These are phyloP conservation scores for Zygosaccharomyces pseudorouxii DNA, from an alignment of 805 yeast species.

Conservation along the genomic window DNA sequence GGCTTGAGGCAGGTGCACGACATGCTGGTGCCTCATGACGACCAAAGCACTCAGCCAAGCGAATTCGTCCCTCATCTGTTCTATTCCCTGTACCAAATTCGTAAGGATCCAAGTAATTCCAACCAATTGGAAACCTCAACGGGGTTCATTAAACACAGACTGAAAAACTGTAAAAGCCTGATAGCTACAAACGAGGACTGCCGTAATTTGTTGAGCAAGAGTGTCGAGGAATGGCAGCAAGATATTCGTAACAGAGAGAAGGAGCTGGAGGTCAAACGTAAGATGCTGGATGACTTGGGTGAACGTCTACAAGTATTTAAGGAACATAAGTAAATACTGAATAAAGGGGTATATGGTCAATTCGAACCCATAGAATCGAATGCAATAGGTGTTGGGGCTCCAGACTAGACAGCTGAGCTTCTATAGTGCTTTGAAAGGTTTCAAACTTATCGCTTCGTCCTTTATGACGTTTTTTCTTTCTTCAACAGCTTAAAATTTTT, in stretches of 20 bases:
- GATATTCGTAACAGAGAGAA: constrained; percentile 20
- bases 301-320: constrained; percentile 2
- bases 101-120: constrained; percentile 32
- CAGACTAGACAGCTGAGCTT: neutral
- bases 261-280: constrained; percentile 26
- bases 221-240: constrained; percentile 30
- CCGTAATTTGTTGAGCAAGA: constrained; percentile 24
- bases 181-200: constrained; percentile 31
- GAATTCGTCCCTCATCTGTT: constrained; percentile 35
- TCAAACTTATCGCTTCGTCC: constrained; percentile 1
- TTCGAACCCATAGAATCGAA: neutral
- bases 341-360: neutral
- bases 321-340: neutral
- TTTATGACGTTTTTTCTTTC: constrained; percentile 1
- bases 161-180: constrained; percentile 28
- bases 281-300: constrained; percentile 11
- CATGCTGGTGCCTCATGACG: constrained; percentile 10
- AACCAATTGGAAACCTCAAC: constrained; percentile 32
- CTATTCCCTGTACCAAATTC: constrained; percentile 31
- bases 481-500: neutral
- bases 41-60: constrained; percentile 10
- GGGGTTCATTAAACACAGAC: constrained; percentile 31
- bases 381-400: neutral
- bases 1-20: constrained; percentile 13
- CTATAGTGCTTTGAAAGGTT: neutral